Evolutionary conservation across 2,329 filamentous ascomycete species (phyloP), one percentile per base, ranked within the genome.

Genomic region (Pseudocercospora fuligena): DNA sequence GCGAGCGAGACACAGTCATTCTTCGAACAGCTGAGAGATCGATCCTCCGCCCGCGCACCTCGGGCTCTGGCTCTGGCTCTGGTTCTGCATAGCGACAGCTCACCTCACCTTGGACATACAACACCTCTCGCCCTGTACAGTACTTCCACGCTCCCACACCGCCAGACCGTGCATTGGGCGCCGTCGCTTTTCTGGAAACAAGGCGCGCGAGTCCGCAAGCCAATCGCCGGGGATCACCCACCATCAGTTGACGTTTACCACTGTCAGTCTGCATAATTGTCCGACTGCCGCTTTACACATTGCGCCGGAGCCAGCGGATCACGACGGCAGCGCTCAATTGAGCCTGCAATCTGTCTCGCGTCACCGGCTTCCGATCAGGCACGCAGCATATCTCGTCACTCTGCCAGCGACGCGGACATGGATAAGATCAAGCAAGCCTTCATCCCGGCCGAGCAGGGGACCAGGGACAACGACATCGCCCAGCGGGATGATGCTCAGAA

Each of bases 341-440:
- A 58, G 56, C 33, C n/a, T 58, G 29, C 29, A 58, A 36, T 36
- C 56, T 58, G 56, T 25, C 56, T 58, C 14, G 31, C n/a, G 56
- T 36, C 16, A 49, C 57, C 57, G 57, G 46, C 40, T 21, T 29
- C 29, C n/a, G n/a, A 49, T 40, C n/a, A 49, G 36, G 36, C 36
- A 33, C 59, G 49, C 46, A 21, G n/a, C 25, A 23, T 51, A 51
- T 51, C 27, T 19, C 54, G 40, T 14, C 33, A 36, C 8, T 27
- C 40, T 31, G 54, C 54, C 56, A 46, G 40, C 40, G 43, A 14
- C 19, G 29, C 21, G 7, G 21, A 23, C 63, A 70, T 70, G 68
- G 62, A 68, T 23, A 33, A 64, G 6, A 66, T 70, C 63, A 70
- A 68, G 60, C 61, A 64, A 21, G 68, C 61, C 46, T 68, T 70